Evolutionary conservation across 2,329 filamentous ascomycete species (phyloP), one percentile per base, ranked within the genome.

Genomic region (Thermochaetoides dissita): DNA sequence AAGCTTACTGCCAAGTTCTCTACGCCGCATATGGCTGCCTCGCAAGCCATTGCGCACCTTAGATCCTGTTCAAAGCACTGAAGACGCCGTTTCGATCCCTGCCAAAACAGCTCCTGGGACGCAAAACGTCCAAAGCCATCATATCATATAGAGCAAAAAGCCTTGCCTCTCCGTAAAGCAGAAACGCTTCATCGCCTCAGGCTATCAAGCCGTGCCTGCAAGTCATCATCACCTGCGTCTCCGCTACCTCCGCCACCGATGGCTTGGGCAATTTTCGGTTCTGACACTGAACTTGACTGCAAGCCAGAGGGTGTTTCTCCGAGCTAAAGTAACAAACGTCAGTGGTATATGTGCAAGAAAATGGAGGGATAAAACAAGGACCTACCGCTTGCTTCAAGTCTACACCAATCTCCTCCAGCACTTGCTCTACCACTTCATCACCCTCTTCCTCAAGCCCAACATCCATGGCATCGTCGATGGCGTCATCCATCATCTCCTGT

Each of bases 401-500:
- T 30, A 98, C 80, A 41, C 91, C 91, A 59, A 98, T 94, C 64
- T 96, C 91, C 58, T 96, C 91, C 55, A 98, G 63, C 6, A 98
- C 85, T 63, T 95, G 87, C 55, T 94, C 93, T 31, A 98, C 87
- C 9, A 96, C 84, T 59, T 98, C 91, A 53, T 98, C 91, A 31
- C 88, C 85, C 61, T 96, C 91, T 54, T 94, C 91, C 57, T 98
- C 91, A 47, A 94, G 79, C 10, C 76, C 77, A 33, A 94, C 69
- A 24, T 93, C 91, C 55, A 91, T 95, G 39, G 89, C 88, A 60
- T 98, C 91, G 59, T 98, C 91, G 46, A 98, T 91, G 12, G 87
- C 89, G 62, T 96, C 91, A 58, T 96, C 89, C 91, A 98, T 96
- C 84, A 98, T 95, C 63, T 96, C 91, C 61, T 96, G 88, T 50